Base-by-base conservation (phyloP, 352 stramenopile genomes). In the Phytophthora hybrid region DNA sequence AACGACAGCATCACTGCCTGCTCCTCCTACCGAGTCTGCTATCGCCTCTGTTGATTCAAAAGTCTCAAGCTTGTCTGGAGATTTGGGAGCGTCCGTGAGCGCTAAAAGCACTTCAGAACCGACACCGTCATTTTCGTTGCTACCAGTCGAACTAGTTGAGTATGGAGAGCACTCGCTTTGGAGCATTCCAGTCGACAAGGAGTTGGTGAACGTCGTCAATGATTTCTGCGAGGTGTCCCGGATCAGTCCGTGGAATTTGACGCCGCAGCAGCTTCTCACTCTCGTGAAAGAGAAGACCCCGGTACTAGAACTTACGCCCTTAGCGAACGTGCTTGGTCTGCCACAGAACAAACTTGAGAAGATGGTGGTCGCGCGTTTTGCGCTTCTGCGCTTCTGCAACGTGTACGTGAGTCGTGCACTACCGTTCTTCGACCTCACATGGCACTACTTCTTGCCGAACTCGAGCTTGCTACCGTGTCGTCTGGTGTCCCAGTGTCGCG, bases 351-450 rank as follows among this genome's bases (percentile, higher is more conserved):
- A 73, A 18, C 46, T 29, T 4, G 73, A 79, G 8, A 73, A 74
- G 37, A 63, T 79, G 73, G 39, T 91, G 4, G 56, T 92, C 13
- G 81, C 80, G 11, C 82, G 90, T 0, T 76, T 94, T 39, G 88
- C 86, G 1, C 71, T 95, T 18, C 60, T 97, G 9, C 88, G 89
- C 14, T 91, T 84, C 47, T 79, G 91, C 46, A 97, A 97, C 74
- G 76, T 89, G 21, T 89, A 87, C n/a, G 72, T 96, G 11, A 80
- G 74, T 57, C 84, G 81, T 10, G 79, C 90, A 5, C 60, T 96
- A 32, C 78, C 78, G 6, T 96, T 93, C 58, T 93, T 96, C 67
- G 89, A 94, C 52, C 68, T 93, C 7, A 93, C 80, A 14, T 95
- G 88, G 89, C 77, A 86, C 62, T 95, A 93, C 63, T 96, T 94